phyloP scores from a whole-genome alignment of 1,139 yeast genomes.

The Zygoascus meyerae region DNA sequence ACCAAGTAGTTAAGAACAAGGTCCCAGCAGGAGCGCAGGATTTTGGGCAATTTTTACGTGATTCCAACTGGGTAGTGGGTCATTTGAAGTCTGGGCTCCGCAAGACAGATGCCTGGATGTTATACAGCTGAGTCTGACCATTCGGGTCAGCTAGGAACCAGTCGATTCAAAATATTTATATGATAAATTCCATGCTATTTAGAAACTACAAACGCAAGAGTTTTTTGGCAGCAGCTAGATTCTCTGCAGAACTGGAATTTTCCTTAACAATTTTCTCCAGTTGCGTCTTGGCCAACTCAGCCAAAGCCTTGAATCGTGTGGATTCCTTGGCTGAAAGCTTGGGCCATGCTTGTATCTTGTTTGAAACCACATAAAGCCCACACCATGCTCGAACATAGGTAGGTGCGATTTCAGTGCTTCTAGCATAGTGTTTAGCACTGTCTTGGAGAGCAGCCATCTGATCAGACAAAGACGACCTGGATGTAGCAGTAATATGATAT shows the following conservation, averaged over 20 bases:
- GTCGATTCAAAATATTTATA: neutral
- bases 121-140: slow-evolving; percentile 9
- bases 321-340: slow-evolving; percentile 19
- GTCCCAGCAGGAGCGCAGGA: slow-evolving; percentile 49
- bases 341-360: slow-evolving; percentile 26
- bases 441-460: slow-evolving; percentile 28
- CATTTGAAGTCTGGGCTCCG: slow-evolving; percentile 33
- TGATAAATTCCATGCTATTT: neutral
- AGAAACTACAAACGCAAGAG: slow-evolving; percentile 15
- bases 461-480: slow-evolving; percentile 14
- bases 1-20: slow-evolving; percentile 47
- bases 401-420: slow-evolving; percentile 73
- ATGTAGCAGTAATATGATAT: slow-evolving; percentile 25
- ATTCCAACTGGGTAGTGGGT: slow-evolving; percentile 72
- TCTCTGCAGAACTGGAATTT: slow-evolving; percentile 31
- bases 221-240: slow-evolving; percentile 33
- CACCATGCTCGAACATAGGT: slow-evolving; percentile 69
- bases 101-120: slow-evolving; percentile 34
- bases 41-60: slow-evolving; percentile 71
- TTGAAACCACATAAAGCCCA: slow-evolving; percentile 49
- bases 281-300: slow-evolving; percentile 33
- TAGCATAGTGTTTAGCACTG: slow-evolving; percentile 51
- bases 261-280: slow-evolving; percentile 34
- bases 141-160: neutral
- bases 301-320: slow-evolving; percentile 28